Base-by-base conservation (phyloP, 108 stramenopile genomes). In the Discostella pseudostelligera region DNA sequence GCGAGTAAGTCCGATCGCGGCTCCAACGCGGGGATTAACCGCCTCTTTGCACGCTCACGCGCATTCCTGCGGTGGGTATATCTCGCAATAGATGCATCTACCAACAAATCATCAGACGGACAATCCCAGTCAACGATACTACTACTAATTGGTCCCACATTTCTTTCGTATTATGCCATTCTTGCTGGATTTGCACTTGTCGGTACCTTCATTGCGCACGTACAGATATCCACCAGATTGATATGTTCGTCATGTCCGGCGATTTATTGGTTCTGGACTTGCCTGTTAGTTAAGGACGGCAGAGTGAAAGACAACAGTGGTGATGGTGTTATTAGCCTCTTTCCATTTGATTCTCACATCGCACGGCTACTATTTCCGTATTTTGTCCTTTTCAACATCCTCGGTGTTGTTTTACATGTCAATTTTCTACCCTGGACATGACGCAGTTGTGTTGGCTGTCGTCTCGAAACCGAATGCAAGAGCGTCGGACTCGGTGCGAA, bases 221-320 rank as follows among this genome's bases (percentile, higher is more conserved):
- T 94, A 14, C 90, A 94, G 78, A 87, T 94, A 45, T 82, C 89
- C 2, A 94, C 93, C 4, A 77, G 89, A 21, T 65, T 94, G 47
- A 81, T 94, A 29, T 89, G 82, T 70, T 89, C 89, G 10, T 76
- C 89, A 4, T 94, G 87, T 50, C 89, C 88, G 22, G 89, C 88
- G 3, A 55, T 85, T 5, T 88, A 89, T 58, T 94, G 93, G 89
- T 86, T 68, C 67, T 32, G 88, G 29, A 49, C 81, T 29, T 14
- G 24, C 25, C 37, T 64, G 25, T 8, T 67, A 42, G 36, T 37
- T 48, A 46, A 20, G 16, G 28, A 12, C 37, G 35, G 28, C 42
- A 4, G 61, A 48, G 32, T 25, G 12, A 37, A 58, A 29, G 32
- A 8, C 21, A 35, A n/a, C n/a, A n/a, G n/a, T n/a, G n/a, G 25